Evolutionary conservation across 768 basidiomycete genomes (phyloP), one percentile per base, ranked within the genome.

Genomic region (Lyophyllum semitale): DNA sequence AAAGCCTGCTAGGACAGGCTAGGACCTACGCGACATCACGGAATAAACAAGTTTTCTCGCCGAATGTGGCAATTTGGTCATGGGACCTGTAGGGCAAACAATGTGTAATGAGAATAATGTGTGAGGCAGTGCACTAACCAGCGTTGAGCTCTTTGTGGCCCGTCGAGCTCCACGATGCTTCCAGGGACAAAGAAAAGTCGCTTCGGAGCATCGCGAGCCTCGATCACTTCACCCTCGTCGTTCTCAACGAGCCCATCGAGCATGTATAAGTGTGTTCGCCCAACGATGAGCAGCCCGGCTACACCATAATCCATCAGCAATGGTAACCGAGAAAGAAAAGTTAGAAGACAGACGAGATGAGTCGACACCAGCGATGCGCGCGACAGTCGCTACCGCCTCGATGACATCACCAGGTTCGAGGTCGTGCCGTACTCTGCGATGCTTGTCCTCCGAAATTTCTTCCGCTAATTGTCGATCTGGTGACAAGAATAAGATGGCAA

Each of bases 11-110:
- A 30, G n/a, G 12, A 15, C 23, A 25, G 41, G 75, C n/a, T n/a
- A n/a, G n/a, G n/a, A n/a, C 91, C 75, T 65, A 93, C 91, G 86
- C 94, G 13, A 96, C 92, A 64, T 96, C 93, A 22, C 93, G 84
- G 71, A 98, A 96, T 18, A 97, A 72, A 73, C 93, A 96, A 1
- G 85, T 85, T 53, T 91, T 85, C 68, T 91, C 87, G 52, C 91
- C 88, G 64, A 83, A 90, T 15, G 84, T 84, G 20, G 84, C 79
- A 33, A 98, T 78, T 66, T 95, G 89, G 15, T 84, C 82, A 60
- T 92, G 91, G 1, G 84, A 70, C 93, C 93, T 95, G 54, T 25
- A 20, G 27, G 56, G 23, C 60, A 42, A 49, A 58, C 26, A 53
- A 18, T 11, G 15, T 41, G 51, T 11, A 53, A 15, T 30, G n/a